Base-by-base conservation (phyloP, 495 filamentous ascomycete species). In the Aspergillus kassunensis region DNA sequence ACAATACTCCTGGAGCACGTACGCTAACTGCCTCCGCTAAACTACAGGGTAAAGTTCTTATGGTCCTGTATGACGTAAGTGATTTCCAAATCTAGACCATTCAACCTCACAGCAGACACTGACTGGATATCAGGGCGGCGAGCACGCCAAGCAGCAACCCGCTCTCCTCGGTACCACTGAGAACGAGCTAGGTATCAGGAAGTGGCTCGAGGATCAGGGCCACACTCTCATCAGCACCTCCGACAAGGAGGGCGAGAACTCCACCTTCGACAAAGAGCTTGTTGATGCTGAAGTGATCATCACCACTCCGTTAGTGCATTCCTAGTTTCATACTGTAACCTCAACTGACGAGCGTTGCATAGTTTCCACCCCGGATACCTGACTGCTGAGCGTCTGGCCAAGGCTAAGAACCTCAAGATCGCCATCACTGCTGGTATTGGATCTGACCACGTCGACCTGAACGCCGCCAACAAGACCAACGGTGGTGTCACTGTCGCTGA, bases 311-410 rank as follows among this genome's bases (percentile, higher is more conserved):
- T 96, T 77, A 61, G 89, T 79, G 20, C 16, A 29, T 30, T 46
- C 31, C 24, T 4, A n/a, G 2, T 5, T 23, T 20, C 0, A 34
- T 0, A 4, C 16, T n/a, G 18, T 41, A 18, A 23, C n/a, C 3
- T 23, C n/a, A 20, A 40, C 57, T 68, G 47, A 61, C 44, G 2
- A 47, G 47, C 63, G 37, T 31, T 31, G 57, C 58, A 40, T 57
- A 96, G 91, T 69, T 98, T 98, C 86, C 93, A 98, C 78, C 93
- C 93, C 42, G 93, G 91, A 55, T 98, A 98, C 80, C 86, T 98
- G 40, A 97, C 89, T 44, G 90, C 90, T 36, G 93, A 97, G 71
- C 91, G 93, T 64, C 84, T 98, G 54, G 89, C 89, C 57, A 95
- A 93, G 78, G 93, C 93, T 55, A 97, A 97, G 87, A 97, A 98